A percentile compares a stretch with the other conserved stretches of the same genome.
These are phyloP conservation scores for Solanum stenotomum DNA, from an alignment of 257 asterid species.

Conservation along the genomic window DNA sequence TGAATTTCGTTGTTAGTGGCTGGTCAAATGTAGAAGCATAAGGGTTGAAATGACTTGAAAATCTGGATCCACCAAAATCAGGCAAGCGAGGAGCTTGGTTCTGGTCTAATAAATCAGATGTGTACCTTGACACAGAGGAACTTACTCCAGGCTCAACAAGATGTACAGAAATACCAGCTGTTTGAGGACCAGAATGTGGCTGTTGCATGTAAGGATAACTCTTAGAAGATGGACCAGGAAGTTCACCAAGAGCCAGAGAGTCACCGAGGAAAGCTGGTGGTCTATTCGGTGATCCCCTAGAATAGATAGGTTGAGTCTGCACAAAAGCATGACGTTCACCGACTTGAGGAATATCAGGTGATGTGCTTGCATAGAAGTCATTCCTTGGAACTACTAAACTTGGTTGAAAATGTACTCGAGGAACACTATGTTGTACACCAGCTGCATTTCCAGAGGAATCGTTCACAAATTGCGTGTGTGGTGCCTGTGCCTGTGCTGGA, in stretches of 20 bases:
- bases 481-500: constrained; percentile 21
- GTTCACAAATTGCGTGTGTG: constrained; percentile 12
- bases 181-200: constrained; percentile 28
- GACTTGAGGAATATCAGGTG: constrained; percentile 23
- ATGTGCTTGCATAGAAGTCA: constrained; percentile 33
- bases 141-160: constrained; percentile 25
- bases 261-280: constrained; percentile 26
- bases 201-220: constrained; percentile 24
- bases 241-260: constrained; percentile 30
- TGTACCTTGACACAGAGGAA: constrained; percentile 31
- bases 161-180: constrained; percentile 22
- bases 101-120: constrained; percentile 37
- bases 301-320: constrained; percentile 22
- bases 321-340: constrained; percentile 33
- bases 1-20: constrained; percentile 43
- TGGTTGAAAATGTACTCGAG: constrained; percentile 37
- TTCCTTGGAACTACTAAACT: constrained; percentile 26
- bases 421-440: constrained; percentile 21
- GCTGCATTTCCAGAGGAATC: constrained; percentile 4
- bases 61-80: constrained; percentile 37
- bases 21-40: constrained; percentile 62
- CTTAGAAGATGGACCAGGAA: constrained; percentile 16
- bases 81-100: constrained; percentile 28
- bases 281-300: constrained; percentile 28
- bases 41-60: constrained; percentile 51